Conservation (phyloP, 331 rosid genomes). For the Dryas integrifolia region DNA sequence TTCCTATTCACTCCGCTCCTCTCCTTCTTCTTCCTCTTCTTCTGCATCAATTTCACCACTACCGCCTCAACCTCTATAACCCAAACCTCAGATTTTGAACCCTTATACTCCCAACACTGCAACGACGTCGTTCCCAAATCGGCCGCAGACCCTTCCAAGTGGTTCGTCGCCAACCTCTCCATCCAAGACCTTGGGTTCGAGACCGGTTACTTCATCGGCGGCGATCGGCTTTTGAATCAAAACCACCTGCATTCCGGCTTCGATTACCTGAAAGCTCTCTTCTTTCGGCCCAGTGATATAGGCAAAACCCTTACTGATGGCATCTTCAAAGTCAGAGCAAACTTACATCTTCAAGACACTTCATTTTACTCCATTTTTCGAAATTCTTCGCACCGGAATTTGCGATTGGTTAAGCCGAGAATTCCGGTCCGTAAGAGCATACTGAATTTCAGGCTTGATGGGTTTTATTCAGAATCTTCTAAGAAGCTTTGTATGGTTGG, state of each 20-base stretch:
- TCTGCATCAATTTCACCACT: constrained; percentile 16
- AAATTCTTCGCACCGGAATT: constrained; percentile 25
- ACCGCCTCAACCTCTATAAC: constrained; percentile 5
- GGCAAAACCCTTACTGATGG: constrained; percentile 32
- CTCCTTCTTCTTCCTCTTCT: constrained; percentile 16
- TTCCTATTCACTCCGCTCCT: constrained; percentile 2
- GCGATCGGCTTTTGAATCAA: constrained; percentile 43
- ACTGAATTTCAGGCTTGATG: constrained; percentile 38
- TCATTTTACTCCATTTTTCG: background rate
- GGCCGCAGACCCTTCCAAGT: background rate
- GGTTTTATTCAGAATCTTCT: constrained; percentile 60
- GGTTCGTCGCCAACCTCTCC: constrained; percentile 14
- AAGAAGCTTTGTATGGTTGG: constrained; percentile 84
- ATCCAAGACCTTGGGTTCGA: constrained; percentile 32
- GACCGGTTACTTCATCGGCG: constrained; percentile 57
- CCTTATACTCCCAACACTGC: constrained; percentile 49
- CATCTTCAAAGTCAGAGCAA: constrained; percentile 37
- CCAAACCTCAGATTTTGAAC: constrained; percentile 11
- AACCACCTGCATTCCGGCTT: constrained; percentile 1
- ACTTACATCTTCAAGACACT: constrained; percentile 32
- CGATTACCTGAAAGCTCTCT: background rate
- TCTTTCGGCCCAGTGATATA: constrained; percentile 23
- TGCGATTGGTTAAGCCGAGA: constrained; percentile 33
- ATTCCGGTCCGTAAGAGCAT: constrained; percentile 24
- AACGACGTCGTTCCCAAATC: constrained; percentile 44